Base-by-base conservation (phyloP, 2,329 filamentous ascomycete genomes). In the Penicillium sp. region DNA sequence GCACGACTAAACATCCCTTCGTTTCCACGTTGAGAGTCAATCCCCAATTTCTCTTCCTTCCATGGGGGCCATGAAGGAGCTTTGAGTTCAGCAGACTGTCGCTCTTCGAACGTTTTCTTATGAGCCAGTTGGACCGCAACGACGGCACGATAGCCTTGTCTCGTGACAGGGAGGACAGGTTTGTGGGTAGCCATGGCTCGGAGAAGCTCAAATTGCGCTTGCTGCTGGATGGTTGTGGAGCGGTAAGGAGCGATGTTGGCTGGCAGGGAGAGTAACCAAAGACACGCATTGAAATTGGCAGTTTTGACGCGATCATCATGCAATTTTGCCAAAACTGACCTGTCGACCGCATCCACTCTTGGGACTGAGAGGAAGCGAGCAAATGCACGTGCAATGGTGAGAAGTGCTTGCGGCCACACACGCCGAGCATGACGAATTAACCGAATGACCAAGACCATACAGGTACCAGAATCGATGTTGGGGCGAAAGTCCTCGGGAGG, bases 51-150 rank as follows among this genome's bases (percentile, higher is more conserved):
- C 43, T 84, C 80, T 63, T 83, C 79, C 66, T 85, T 86, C 83
- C 84, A 87, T 0, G 84, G 84, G 13, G 84, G 84, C 84, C 84
- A 87, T 7, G 81, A 83, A 8, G 77, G 71, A 2, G 82, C 77
- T 71, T 87, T 85, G 18, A 85, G 71, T 41, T 76, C 71, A 2
- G 83, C 83, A 78, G 83, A 86, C 55, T 82, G 75, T 27, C 73
- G 77, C 62, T 87, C 84, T 27, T 73, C 69, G 0, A 61, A 35
- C 1, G 82, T 84, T 66, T 87, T 87, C 40, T 72, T 73, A 51
- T 82, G 82, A 6, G 80, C 78, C 11, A 86, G 70, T 61, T 86
- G 84, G n/a, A 83, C 75, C 2, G 76, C 75, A 32, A 78, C 70
- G 14, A 86, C 72, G 27, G 79, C 81, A 51, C 79, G 76, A 65